Conservation (phyloP, 139 green algal species). For the Closterium sp. region DNA sequence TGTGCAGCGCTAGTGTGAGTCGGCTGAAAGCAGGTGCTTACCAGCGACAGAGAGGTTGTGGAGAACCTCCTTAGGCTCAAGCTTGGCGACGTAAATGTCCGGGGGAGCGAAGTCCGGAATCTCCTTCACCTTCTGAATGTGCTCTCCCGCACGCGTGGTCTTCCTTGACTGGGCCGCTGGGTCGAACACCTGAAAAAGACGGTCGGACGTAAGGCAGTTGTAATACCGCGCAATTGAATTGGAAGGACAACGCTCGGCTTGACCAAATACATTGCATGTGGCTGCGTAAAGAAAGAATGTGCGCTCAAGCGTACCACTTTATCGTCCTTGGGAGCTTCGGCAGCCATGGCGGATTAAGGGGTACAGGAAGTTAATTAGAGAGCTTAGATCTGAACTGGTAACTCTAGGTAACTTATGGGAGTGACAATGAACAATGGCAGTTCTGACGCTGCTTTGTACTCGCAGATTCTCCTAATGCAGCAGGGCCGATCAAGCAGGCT, state of each 20-base stretch:
- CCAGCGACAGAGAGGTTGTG: constrained; percentile 27
- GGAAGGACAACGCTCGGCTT: not conserved
- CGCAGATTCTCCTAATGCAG: not conserved
- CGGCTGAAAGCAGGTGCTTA: not conserved
- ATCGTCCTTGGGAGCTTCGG: not conserved
- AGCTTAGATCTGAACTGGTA: not conserved
- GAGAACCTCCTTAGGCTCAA: constrained; percentile 31
- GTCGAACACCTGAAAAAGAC: not conserved
- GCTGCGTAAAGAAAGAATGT: not conserved
- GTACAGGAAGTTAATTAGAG: not conserved
- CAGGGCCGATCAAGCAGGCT: too few species aligned
- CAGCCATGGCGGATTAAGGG: not conserved
- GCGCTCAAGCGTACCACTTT: constrained; percentile 1
- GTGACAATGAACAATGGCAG: not conserved
- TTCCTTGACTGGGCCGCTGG: not conserved
- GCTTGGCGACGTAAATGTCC: constrained; percentile 35
- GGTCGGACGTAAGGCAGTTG: not conserved
- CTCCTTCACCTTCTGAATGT: constrained; percentile 5
- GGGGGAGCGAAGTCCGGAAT: constrained; percentile 1
- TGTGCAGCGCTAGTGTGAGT: not conserved
- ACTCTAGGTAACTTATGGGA: not conserved
- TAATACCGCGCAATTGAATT: not conserved
- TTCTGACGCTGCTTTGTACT: not conserved
- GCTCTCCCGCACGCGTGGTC: not conserved
- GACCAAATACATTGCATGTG: not conserved